These are phyloP conservation scores for Staphylotrichum tortipilum DNA, from an alignment of 495 filamentous ascomycete genomes.

Conservation along the genomic window DNA sequence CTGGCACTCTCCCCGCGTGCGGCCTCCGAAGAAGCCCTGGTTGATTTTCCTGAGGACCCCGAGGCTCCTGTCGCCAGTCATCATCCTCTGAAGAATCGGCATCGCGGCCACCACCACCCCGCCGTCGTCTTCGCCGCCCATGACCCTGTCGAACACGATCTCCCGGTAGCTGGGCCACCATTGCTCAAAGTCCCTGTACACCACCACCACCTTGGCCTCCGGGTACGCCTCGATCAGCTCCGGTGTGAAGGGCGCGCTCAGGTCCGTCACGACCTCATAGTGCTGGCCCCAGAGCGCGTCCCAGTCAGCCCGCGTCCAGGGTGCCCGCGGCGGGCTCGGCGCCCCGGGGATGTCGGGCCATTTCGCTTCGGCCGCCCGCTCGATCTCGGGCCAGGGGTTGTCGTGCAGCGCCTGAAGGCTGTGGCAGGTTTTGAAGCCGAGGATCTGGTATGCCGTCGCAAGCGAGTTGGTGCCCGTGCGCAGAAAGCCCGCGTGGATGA, in stretches of 20 bases:
- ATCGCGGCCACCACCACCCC: constrained; percentile 2
- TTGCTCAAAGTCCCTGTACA: constrained; percentile 30
- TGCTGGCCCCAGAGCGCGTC: constrained; percentile 33
- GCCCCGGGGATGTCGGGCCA: constrained; percentile 9
- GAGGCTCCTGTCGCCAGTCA: too few relatives aligned
- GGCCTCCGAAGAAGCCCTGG: constrained; percentile 15
- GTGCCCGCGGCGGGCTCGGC: background rate
- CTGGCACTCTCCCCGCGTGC: constrained; percentile 17
- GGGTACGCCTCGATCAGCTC: constrained; percentile 39
- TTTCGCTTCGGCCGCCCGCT: constrained; percentile 20
- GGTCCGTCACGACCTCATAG: constrained; percentile 33
- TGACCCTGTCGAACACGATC: constrained; percentile 4
- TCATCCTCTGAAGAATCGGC: too few relatives aligned
- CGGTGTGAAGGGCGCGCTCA: constrained; percentile 26
- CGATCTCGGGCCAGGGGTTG: constrained; percentile 12
- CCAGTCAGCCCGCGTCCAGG: constrained; percentile 27
- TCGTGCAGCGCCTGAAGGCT: constrained; percentile 2
- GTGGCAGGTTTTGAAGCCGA: constrained; percentile 19
- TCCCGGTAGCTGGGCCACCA: constrained; percentile 25
- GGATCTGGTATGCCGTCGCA: constrained; percentile 10
- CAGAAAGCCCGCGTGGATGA: constrained; percentile 7
- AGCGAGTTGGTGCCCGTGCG: constrained; percentile 19
- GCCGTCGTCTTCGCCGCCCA: background rate
- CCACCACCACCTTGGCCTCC: constrained; percentile 37
- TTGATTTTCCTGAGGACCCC: constrained; percentile 7